Percentiles rank a stretch among this genome's conserved stretches.
Evolutionary conservation across 495 filamentous ascomycete genomes (phyloP).

Genomic region (Podospora bellae-mahoneyi): DNA sequence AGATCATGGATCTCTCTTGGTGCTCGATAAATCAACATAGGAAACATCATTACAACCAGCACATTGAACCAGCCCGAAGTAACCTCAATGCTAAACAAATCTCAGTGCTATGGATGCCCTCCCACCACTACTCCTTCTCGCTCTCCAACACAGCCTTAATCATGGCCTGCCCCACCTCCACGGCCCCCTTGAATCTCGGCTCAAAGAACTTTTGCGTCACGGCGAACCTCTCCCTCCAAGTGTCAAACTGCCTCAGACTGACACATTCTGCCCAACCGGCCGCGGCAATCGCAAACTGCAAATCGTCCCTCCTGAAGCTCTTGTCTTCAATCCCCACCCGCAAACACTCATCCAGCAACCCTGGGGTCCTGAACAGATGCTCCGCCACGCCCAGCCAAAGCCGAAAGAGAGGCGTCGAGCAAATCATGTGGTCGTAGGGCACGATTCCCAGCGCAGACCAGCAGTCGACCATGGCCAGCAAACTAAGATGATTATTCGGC

Average conservation of each 20-base stretch:
- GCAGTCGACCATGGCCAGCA: slow-evolving; percentile 98
- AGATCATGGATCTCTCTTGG: too few relatives aligned
- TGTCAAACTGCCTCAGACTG: slow-evolving; percentile 81
- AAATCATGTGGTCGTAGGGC: slow-evolving; percentile 99
- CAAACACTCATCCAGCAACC: slow-evolving; percentile 79
- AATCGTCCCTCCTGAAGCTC: slow-evolving; percentile 83
- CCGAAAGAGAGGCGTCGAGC: slow-evolving; percentile 96
- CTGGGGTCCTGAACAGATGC: slow-evolving; percentile 84
- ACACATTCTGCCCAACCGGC: slow-evolving; percentile 94
- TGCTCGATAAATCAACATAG: too few relatives aligned
- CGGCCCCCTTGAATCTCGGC: slow-evolving; percentile 79
- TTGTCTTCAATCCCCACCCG: slow-evolving; percentile 82
- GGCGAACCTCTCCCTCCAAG: slow-evolving; percentile 84
- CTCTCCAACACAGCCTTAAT: slow-evolving; percentile 92
- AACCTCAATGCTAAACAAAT: too few relatives aligned
- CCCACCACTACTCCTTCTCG: slow-evolving; percentile 28
- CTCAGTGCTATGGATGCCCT: neutral
- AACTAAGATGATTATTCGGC: slow-evolving; percentile 87
- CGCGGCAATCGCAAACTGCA: slow-evolving; percentile 97
- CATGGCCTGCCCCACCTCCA: slow-evolving; percentile 89
- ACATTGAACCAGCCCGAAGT: too few relatives aligned
- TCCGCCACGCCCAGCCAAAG: slow-evolving; percentile 97
- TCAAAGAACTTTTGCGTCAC: slow-evolving; percentile 87
- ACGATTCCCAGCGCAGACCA: slow-evolving; percentile 92
- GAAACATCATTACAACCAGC: too few relatives aligned